Evolutionary conservation across 768 basidiomycete species (phyloP).

Genomic region (Udeniomyces megalosporus): DNA sequence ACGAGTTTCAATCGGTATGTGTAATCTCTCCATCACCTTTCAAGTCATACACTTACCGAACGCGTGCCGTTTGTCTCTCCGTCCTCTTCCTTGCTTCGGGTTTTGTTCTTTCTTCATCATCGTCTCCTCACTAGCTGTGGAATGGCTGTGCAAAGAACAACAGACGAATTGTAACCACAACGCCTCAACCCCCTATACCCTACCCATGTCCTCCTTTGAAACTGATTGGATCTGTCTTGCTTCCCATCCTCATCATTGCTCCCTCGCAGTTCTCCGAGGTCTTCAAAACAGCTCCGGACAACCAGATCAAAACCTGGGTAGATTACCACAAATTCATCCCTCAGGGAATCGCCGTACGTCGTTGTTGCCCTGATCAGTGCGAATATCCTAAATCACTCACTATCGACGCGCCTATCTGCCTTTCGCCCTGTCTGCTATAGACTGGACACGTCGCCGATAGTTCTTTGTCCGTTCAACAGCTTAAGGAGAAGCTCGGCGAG

Average conservation of each 20-base stretch:
- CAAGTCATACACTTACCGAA: too few species aligned
- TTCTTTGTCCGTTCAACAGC: constrained; percentile 45
- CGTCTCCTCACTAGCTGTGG: too few species aligned
- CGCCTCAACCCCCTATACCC: too few species aligned
- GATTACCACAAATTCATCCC: constrained; percentile 38
- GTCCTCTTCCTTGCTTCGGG: background rate
- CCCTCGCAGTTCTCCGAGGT: constrained; percentile 12
- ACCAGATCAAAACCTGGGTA: constrained; percentile 60
- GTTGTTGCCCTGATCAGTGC: background rate
- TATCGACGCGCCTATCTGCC: constrained; percentile 47
- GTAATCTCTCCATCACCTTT: too few species aligned
- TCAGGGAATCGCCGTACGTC: background rate
- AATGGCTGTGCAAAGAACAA: constrained; percentile 58
- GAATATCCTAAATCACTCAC: constrained; percentile 19
- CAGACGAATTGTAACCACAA: constrained; percentile 65
- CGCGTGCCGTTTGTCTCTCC: background rate
- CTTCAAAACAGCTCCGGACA: constrained; percentile 39
- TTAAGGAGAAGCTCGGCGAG: constrained; percentile 57
- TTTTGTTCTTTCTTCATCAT: too few species aligned
- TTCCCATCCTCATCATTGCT: too few species aligned
- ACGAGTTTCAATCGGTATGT: constrained; percentile 34
- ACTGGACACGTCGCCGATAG: constrained; percentile 60
- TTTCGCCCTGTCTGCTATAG: constrained; percentile 34
- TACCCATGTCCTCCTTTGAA: too few species aligned
- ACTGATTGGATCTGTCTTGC: too few species aligned